Evolutionary conservation across 257 asterid species (phyloP), one percentile per base, ranked within the genome.

Genomic region (Prunella vulgaris): DNA sequence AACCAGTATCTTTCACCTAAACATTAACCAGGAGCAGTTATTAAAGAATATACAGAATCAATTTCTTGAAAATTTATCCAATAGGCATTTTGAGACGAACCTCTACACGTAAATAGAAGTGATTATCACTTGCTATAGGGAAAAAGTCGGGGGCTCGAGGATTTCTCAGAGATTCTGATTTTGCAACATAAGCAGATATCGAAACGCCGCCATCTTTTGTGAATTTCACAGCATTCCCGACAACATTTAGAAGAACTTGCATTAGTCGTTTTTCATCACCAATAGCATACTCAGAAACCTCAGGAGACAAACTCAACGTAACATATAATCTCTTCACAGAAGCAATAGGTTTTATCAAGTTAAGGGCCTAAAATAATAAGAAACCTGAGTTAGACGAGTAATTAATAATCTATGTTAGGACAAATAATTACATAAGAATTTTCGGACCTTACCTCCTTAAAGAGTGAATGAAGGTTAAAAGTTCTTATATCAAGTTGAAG

Each of bases 221-320:
- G 86, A 94, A 94, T 77, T 94, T 94, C 70, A 92, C 95, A 44
- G 99, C 99, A 81, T 94, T 94, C 51, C 99, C 99, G 61, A 86
- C 84, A 60, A 94, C 87, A 74, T 94, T 94, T 59, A 94, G 71
- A 61, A 94, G 81, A 57, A 89, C 82, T 81, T 92, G 99, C 96
- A 89, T 86, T 12, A 94, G 81, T 77, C 99, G 79, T 73, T 91
- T 92, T 77, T 91, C 99, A 79, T 94, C 99, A 60, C 99, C 98
- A 66, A 85, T 63, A 27, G 90, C 92, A 77, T 76, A 82, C 65
- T 87, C 98, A 10, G 93, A 92, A 71, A 92, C 78, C 64, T 92
- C 99, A 4, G 95, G 78, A 33, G 97, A 76, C 81, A 88, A 78
- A 77, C 82, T 87, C 81, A 89, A 78, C 0, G 86, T 86, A 35